Evolutionary conservation across 306 rosid genomes (phyloP).

Genomic region (Cercis canadensis): DNA sequence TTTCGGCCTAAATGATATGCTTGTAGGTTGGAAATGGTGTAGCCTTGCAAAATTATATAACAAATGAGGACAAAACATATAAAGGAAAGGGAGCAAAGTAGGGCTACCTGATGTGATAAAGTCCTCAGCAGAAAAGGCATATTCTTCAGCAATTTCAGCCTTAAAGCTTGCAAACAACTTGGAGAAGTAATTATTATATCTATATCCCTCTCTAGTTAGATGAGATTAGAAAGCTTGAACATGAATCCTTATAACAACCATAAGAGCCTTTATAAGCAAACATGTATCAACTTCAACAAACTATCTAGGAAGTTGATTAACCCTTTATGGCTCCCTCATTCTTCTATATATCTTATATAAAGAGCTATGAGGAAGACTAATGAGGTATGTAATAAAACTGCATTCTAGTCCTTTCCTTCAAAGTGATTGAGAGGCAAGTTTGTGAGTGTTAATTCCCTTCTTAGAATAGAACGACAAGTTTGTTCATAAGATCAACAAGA

Average conservation of each 20-base stretch:
- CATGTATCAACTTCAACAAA: neutral
- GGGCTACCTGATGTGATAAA: conserved; percentile 8
- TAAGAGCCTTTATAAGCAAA: conserved; percentile 31
- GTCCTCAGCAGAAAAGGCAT: conserved; percentile 5
- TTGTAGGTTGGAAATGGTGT: conserved; percentile 13
- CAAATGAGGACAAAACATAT: conserved; percentile 20
- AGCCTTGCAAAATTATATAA: conserved; percentile 26
- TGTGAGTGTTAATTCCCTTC: neutral
- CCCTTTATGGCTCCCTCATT: neutral
- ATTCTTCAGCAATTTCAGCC: conserved; percentile 38
- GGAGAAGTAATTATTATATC: conserved; percentile 36
- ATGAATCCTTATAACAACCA: conserved; percentile 33
- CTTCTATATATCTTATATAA: neutral
- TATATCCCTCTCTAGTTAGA: conserved; percentile 9
- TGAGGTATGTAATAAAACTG: neutral
- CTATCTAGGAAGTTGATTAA: conserved; percentile 9
- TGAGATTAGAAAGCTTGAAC: conserved; percentile 36
- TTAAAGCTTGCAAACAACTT: conserved; percentile 45
- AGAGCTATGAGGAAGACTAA: neutral
- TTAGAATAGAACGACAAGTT: conserved; percentile 15
- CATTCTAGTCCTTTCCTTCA: neutral
- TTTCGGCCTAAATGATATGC: neutral
- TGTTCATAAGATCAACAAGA: conserved; percentile 30
- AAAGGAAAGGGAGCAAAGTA: conserved; percentile 19
- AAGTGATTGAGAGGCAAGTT: conserved; percentile 6